Conservation (phyloP, 768 basidiomycete species). For the Lyophyllum atratum region DNA sequence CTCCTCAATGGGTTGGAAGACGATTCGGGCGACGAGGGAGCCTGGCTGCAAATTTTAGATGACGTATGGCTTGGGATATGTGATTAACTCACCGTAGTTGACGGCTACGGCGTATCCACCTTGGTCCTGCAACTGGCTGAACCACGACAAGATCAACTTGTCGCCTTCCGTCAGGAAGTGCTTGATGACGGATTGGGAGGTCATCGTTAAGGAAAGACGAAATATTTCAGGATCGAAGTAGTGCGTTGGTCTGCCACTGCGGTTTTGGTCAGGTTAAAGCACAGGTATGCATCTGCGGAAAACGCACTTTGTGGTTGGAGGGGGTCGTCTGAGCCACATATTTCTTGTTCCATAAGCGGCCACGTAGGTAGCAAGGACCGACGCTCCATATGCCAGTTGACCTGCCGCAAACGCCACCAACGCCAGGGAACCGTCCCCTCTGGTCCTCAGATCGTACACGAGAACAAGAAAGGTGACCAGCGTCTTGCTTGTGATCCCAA, state of each 20-base stretch:
- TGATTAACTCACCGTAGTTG: slow-evolving; percentile 75
- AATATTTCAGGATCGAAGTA: slow-evolving; percentile 45
- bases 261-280: background rate
- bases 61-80: background rate
- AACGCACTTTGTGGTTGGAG: slow-evolving; percentile 17
- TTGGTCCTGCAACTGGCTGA: slow-evolving; percentile 84
- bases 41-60: slow-evolving; percentile 46
- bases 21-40: slow-evolving; percentile 86
- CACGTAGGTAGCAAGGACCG: slow-evolving; percentile 60
- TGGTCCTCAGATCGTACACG: slow-evolving; percentile 42
- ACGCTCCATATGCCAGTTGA: slow-evolving; percentile 72
- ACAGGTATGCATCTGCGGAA: background rate
- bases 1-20: slow-evolving; percentile 97
- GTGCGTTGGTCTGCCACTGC: slow-evolving; percentile 10
- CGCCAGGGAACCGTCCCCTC: slow-evolving; percentile 44
- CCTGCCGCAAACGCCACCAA: slow-evolving; percentile 87
- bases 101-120: slow-evolving; percentile 95
- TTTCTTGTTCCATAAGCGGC: slow-evolving; percentile 34
- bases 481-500: slow-evolving; percentile 76
- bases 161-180: slow-evolving; percentile 97
- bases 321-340: slow-evolving; percentile 33
- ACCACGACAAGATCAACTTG: slow-evolving; percentile 82
- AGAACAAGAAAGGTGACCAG: slow-evolving; percentile 70
- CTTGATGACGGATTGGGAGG: slow-evolving; percentile 86
- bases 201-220: slow-evolving; percentile 78